phyloP scores from a whole-genome alignment of 129 eudicot species.

The Chrysanthemum lavandulifolium region DNA sequence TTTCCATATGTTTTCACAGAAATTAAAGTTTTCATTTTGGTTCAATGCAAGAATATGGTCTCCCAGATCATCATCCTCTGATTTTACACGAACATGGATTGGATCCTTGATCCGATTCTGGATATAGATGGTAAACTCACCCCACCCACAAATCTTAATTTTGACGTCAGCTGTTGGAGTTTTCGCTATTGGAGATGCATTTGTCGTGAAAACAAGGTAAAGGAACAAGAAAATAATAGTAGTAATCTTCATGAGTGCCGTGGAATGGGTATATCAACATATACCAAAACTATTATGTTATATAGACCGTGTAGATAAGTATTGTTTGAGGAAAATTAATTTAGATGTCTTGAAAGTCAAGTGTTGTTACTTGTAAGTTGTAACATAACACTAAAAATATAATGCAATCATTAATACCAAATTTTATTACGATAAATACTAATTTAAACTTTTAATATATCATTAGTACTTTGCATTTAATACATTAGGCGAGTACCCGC shows the following conservation, averaged over 20 bases:
- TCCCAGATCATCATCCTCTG: conserved; percentile 9
- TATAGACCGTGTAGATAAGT: no score
- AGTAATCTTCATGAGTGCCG: conserved; percentile 9
- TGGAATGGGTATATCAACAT: not conserved
- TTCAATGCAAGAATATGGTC: conserved; percentile 9
- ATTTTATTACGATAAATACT: no score
- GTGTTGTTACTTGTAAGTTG: no score
- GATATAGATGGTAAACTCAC: not conserved
- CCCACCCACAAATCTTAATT: not conserved
- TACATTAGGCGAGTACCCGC: no score
- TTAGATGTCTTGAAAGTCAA: no score
- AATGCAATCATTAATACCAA: no score
- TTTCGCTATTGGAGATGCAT: not conserved
- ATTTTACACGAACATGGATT: conserved; percentile 6
- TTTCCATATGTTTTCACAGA: not conserved
- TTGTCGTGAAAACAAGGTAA: conserved; percentile 2
- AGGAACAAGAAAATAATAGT: not conserved
- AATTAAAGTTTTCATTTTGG: not conserved
- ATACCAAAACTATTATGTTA: no score
- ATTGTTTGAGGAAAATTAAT: no score
- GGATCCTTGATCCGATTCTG: not conserved
- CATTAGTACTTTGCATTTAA: no score
- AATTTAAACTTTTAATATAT: no score
- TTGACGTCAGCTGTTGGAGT: not conserved
- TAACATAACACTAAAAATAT: no score